phyloP scores from a whole-genome alignment of 495 filamentous ascomycete genomes.

The Penicillium ochrochloron region DNA sequence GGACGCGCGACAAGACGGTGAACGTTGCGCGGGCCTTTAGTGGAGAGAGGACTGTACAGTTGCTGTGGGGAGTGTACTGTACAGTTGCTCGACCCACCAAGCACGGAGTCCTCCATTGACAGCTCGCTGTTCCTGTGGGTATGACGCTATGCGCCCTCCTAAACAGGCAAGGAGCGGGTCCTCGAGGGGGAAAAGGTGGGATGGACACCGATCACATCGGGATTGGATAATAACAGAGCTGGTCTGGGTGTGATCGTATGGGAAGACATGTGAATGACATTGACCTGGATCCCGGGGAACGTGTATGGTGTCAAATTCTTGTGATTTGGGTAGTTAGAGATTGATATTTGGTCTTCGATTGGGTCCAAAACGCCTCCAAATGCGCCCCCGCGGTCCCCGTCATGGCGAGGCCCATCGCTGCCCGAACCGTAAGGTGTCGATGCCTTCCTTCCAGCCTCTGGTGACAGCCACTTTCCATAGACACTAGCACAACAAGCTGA shows the following conservation, averaged over 20 bases:
- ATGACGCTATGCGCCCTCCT: constrained; percentile 23
- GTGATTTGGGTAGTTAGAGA: neutral
- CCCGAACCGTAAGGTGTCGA: neutral
- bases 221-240: neutral
- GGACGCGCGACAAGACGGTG: constrained; percentile 19
- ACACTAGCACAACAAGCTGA: too few relatives aligned
- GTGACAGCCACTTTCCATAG: neutral
- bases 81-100: neutral
- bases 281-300: neutral
- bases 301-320: neutral
- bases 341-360: neutral
- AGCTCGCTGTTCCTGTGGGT: constrained; percentile 16
- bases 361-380: neutral
- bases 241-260: neutral
- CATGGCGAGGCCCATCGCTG: neutral
- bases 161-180: constrained; percentile 8
- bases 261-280: neutral
- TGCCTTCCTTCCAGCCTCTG: neutral
- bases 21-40: constrained; percentile 11
- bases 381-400: too few relatives aligned
- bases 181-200: constrained; percentile 9
- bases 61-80: constrained; percentile 4
- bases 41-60: constrained; percentile 3
- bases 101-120: neutral
- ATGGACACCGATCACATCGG: constrained; percentile 10